Evolutionary conservation across 352 stramenopile species (phyloP), one percentile per base, ranked within the genome.

Genomic region (Hyaloperonospora arabidopsidis): DNA sequence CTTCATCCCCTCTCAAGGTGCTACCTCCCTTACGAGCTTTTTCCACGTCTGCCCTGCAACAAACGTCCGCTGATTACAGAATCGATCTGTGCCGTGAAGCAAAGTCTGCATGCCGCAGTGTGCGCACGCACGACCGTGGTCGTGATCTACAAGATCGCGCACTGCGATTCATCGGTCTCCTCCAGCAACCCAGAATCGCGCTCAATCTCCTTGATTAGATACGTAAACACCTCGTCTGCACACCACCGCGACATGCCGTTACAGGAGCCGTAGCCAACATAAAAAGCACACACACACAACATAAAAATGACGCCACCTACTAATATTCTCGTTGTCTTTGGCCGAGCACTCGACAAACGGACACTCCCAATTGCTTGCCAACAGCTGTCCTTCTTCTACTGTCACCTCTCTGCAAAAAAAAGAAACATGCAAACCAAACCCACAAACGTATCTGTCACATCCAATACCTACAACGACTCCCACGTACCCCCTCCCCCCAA

Each of bases 271-370:
- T 10, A 8, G 4, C 25, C 4, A 32, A 4, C 25, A 8, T 32
- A 4, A 32, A 32, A 4, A 32, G 25, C 25, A 32, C 25, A 32
- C 25, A 32, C 8, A 32, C 25, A 32, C 25, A 32, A 32, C 25
- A 46, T 41, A 19, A 25, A 38, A 5, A 25, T n/a, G 28, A 36
- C 22, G 29, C 35, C 29, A 86, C 80, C 63, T 69, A 93, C 83
- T 90, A 59, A 95, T 93, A 66, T 94, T 95, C 59, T 89, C 79
- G 57, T 90, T 92, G 70, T 89, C 76, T 64, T 93, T 93, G 47
- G 86, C 87, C n/a, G 88, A 97, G 61, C 89, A 97, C 74, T 98
- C 94, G 39, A 97, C 80, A 57, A 97, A 98, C 1, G 94, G 94
- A 23, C 95, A 92, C 50, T 91, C 74, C 87, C 85, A 97, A 45